Base-by-base conservation (phyloP, 129 eudicot genomes). In the Saposhnikovia divaricata region DNA sequence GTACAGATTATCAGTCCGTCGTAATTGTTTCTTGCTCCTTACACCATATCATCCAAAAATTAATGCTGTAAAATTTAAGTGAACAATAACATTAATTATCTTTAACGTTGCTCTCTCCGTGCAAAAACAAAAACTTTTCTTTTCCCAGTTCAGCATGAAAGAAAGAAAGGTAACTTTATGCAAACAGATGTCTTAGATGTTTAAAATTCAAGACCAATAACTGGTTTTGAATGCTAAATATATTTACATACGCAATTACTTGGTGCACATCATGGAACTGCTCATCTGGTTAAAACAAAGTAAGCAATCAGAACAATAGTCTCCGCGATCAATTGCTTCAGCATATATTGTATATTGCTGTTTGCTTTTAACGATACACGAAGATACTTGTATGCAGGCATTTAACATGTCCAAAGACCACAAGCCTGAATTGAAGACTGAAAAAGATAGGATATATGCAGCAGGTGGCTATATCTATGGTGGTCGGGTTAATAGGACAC, bases 381-480 rank as follows among this genome's bases (percentile, higher is more conserved):
- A 73, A 73, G 50, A 18, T 72, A 50, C 39, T 77, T 74, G 72
- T 25, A 80, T 81, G 78, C 88, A 93, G 98, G 97, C 98, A 46
- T 79, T 74, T 77, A 89, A 91, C 50, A 70, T 94, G 82, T 94
- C 98, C 48, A 87, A 85, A 83, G 98, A 94, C 82, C 98, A 94
- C 86, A 94, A 94, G 83, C 98, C 98, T 79, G 93, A 94, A 81
- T 90, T 87, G 74, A 88, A 86, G 74, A 80, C 71, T 79, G 98
- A 94, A 80, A 90, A 84, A 74, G 92, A 91, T 59, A 88, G 98
- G 86, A 94, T 94, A 79, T 15, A 81, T 53, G 89, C 85, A 77
- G 98, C 98, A 82, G 98, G 98, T 57, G 98, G 98, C 72, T 94
- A 77, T 84, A 89, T 94, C 71, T 90, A 86, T 16, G 81, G 83